Base-by-base conservation (phyloP, 768 basidiomycete species). In the Tubosaeta sp. region DNA sequence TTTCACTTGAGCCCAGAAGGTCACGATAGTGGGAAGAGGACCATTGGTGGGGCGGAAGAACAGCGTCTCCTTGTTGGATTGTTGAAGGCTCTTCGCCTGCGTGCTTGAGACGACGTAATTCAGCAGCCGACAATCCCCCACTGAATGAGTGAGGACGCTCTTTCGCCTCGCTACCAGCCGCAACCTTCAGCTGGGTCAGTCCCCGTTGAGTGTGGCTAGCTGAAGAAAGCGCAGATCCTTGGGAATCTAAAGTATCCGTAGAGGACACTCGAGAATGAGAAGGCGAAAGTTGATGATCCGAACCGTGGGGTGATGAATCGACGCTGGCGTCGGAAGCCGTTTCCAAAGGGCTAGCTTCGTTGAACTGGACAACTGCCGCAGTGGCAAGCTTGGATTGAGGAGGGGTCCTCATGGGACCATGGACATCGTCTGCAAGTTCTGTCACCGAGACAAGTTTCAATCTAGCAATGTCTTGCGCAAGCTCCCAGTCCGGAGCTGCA, bases 211-310 rank as follows among this genome's bases (percentile, higher is more conserved):
- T 78, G 64, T 82, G 82, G 59, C 80, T 80, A 40, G 71, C 73
- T 43, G 72, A 71, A 48, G 80, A 82, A 47, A 73, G 63, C 16
- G 59, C 69, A 45, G 83, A 82, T 50, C 78, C 78, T 53, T 80
- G 84, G 49, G 81, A 80, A 44, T 76, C 73, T 25, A 83, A 77
- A 29, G 84, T 85, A 69, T 90, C 88, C 55, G 84, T 82, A n/a
- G 89, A 90, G 24, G 87, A 89, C 46, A 85, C 89, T 48, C 88
- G 82, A 55, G 88, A 90, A 68, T 90, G 88, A 55, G 84, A 83
- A 25, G 80, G 75, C 47, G 71, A 76, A 59, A 83, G 81, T 53
- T 79, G 78, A 67, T 85, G 83, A 57, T 87, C 85, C 54, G 82
- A 77, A 39, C 77, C 70, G 48, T 83, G 80, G 18, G 87, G 85